A percentile compares a stretch with the other conserved stretches of the same genome.
Conservation (phyloP, 257 asterid genomes). For the Ocimum tenuiflorum region DNA sequence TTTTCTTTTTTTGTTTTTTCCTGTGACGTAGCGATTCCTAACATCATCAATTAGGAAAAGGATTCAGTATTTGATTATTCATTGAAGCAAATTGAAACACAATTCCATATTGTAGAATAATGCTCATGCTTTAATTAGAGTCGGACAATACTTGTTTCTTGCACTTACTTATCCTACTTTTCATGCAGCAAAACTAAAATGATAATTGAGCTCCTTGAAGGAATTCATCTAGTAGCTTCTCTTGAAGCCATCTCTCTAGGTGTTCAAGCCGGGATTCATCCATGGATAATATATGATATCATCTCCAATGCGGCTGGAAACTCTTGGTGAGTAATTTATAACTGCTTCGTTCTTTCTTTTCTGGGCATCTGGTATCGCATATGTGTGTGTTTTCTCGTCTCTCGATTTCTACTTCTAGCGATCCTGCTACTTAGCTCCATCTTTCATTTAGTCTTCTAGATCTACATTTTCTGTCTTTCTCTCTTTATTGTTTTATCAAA, state of each 20-base stretch:
- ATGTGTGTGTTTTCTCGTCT: too few relatives aligned
- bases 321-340: constrained; percentile 55
- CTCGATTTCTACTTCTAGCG: too few relatives aligned
- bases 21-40: not conserved
- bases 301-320: constrained; percentile 98
- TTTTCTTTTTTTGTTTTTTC: constrained; percentile 21
- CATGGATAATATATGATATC: constrained; percentile 80
- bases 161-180: constrained; percentile 10
- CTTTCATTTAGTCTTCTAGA: not conserved
- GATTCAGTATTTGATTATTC: not conserved
- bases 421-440: too few relatives aligned
- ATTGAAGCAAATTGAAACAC: not conserved
- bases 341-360: constrained; percentile 8
- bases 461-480: not conserved
- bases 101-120: not conserved
- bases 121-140: constrained; percentile 14
- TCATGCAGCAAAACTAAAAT: constrained; percentile 68
- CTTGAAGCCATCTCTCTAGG: constrained; percentile 92
- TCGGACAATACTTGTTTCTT: constrained; percentile 2
- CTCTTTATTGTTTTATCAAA: not conserved
- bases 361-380: too few relatives aligned
- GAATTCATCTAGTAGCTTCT: constrained; percentile 86
- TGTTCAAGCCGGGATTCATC: constrained; percentile 84
- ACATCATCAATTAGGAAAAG: not conserved
- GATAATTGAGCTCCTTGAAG: constrained; percentile 96